These are phyloP conservation scores for Sphaerulina musiva DNA, from an alignment of 2,329 filamentous ascomycete genomes.

Conservation along the genomic window DNA sequence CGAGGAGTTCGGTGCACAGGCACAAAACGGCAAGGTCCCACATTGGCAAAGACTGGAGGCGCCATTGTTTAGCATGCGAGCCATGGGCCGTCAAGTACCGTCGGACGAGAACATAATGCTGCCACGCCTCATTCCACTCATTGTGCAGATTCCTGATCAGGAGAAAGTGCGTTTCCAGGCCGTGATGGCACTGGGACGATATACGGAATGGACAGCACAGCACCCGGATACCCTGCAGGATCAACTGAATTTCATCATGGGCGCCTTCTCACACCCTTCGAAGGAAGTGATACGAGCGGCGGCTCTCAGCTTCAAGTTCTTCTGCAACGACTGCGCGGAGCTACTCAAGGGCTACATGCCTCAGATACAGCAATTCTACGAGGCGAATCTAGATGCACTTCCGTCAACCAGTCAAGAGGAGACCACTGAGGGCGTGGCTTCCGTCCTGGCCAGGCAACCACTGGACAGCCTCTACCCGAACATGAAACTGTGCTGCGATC, in stretches of 20 bases:
- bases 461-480: constrained; percentile 71
- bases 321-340: constrained; percentile 90
- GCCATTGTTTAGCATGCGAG: constrained; percentile 87
- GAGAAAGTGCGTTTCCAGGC: constrained; percentile 98
- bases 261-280: constrained; percentile 80
- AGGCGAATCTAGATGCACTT: constrained; percentile 78
- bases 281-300: constrained; percentile 87
- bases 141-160: constrained; percentile 90
- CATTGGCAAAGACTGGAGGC: constrained; percentile 97
- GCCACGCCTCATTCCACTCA: constrained; percentile 82
- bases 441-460: constrained; percentile 82
- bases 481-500: constrained; percentile 88
- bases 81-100: constrained; percentile 94
- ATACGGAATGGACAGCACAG: constrained; percentile 94
- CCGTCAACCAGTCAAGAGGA: constrained; percentile 87
- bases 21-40: constrained; percentile 67
- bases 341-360: constrained; percentile 75
- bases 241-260: constrained; percentile 93
- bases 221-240: constrained; percentile 88
- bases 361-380: constrained; percentile 87
- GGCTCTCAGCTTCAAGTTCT: constrained; percentile 91
- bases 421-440: constrained; percentile 89
- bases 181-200: constrained; percentile 93
- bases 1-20: constrained; percentile 69
- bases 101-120: constrained; percentile 80